Percentiles rank a stretch among this genome's conserved stretches.
These are phyloP conservation scores for Gastrodia elata DNA, from an alignment of 106 monocot species.

Conservation along the genomic window DNA sequence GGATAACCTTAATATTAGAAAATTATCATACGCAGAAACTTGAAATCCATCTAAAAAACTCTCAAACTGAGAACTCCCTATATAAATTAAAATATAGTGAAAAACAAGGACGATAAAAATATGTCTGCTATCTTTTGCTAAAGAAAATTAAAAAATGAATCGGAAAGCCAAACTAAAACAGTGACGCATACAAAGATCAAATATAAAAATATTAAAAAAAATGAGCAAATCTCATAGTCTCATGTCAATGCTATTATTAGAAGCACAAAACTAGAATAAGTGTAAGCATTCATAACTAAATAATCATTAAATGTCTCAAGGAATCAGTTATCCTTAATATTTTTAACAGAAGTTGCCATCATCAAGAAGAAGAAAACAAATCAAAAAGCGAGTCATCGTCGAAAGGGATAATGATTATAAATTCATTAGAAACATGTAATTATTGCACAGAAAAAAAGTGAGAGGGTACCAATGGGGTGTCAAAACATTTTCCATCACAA, in stretches of 20 bases:
- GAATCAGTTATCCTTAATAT: background rate
- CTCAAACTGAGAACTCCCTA: background rate
- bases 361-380: constrained; percentile 4
- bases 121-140: background rate
- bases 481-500: no score
- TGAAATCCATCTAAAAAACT: background rate
- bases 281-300: background rate
- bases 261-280: background rate
- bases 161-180: background rate
- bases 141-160: background rate
- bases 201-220: background rate
- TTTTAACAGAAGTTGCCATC: background rate
- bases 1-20: background rate
- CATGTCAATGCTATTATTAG: no score
- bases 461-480: no score
- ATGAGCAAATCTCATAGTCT: no score
- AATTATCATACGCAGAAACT: background rate
- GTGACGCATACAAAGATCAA: background rate
- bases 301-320: background rate
- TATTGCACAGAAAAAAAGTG: no score
- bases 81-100: background rate
- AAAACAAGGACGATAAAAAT: background rate
- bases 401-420: background rate
- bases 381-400: background rate
- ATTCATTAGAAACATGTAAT: no score